Percentiles rank a stretch among this genome's conserved stretches.
These are phyloP conservation scores for Crucibulum laeve DNA, from an alignment of 768 basidiomycete genomes.

Conservation along the genomic window DNA sequence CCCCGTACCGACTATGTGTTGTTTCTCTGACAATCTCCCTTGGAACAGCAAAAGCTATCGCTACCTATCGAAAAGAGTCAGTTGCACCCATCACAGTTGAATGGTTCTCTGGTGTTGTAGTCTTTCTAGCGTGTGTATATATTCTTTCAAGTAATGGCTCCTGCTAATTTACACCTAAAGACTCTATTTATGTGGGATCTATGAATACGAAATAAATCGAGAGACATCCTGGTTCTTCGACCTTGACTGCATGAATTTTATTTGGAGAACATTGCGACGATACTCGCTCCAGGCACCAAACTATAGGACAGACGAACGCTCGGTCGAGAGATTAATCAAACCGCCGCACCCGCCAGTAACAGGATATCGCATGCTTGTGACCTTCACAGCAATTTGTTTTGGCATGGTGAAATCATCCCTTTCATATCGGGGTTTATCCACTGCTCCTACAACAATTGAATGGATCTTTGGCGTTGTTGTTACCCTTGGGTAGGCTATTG, in stretches of 20 bases:
- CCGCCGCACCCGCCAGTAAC: slow-evolving; percentile 7
- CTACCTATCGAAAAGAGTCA: background rate
- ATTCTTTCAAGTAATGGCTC: background rate
- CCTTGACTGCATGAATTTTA: background rate
- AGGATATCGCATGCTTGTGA: slow-evolving; percentile 7
- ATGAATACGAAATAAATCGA: background rate
- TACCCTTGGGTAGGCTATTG: slow-evolving; percentile 3
- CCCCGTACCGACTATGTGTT: slow-evolving; percentile 4
- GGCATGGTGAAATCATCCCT: slow-evolving; percentile 8
- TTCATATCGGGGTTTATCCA: slow-evolving; percentile 1
- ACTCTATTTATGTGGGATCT: background rate
- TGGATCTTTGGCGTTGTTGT: slow-evolving; percentile 8
- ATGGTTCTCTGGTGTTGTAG: slow-evolving; percentile 4
- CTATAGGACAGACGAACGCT: slow-evolving; percentile 3
- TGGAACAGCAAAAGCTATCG: slow-evolving; percentile 7
- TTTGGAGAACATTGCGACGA: background rate
- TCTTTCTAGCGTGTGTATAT: slow-evolving; percentile 4
- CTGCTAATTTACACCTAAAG: background rate
- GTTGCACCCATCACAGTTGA: slow-evolving; percentile 5
- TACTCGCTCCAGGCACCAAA: background rate
- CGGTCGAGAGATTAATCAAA: background rate
- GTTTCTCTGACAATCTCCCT: slow-evolving; percentile 2
- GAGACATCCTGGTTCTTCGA: slow-evolving; percentile 3
- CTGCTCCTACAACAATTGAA: slow-evolving; percentile 6
- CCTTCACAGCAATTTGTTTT: background rate